Percentiles rank a stretch among this genome's conserved stretches.
phyloP scores from a whole-genome alignment of 495 filamentous ascomycete species.

The Aspergillus asperescens region DNA sequence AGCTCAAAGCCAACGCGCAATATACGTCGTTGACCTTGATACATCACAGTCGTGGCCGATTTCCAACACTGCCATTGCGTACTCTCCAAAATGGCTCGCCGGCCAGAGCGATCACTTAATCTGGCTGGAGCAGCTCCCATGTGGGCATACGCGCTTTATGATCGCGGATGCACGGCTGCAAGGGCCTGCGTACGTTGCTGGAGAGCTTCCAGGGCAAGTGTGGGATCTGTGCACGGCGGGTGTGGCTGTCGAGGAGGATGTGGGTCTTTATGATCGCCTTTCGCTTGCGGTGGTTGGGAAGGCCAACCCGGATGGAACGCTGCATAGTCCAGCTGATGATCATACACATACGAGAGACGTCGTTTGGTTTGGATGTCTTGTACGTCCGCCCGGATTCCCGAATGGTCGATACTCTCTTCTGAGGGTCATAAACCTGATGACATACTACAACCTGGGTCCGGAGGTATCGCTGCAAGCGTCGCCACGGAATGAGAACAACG shows the following conservation, averaged over 20 bases:
- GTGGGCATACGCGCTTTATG: constrained; percentile 1
- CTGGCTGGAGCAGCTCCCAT: neutral
- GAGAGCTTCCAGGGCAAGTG: neutral
- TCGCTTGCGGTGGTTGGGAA: neutral
- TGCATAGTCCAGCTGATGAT: neutral
- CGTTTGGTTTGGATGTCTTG: too few relatives aligned
- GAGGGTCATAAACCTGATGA: too few relatives aligned
- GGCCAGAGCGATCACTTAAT: neutral
- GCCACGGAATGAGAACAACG: too few relatives aligned
- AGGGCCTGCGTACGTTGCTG: neutral
- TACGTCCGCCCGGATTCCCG: too few relatives aligned
- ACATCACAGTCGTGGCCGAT: neutral
- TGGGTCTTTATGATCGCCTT: neutral
- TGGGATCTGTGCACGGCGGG: neutral
- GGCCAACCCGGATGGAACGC: neutral
- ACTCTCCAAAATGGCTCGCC: neutral
- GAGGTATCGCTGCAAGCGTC: too few relatives aligned
- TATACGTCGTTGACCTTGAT: neutral
- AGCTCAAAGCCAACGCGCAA: constrained; percentile 3
- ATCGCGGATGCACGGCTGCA: neutral
- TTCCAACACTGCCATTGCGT: neutral
- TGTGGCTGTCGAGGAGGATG: neutral
- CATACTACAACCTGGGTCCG: too few relatives aligned
- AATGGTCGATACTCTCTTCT: too few relatives aligned
- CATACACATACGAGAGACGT: too few relatives aligned